A percentile compares a stretch with the other conserved stretches of the same genome.
Conservation (phyloP, 169 alveolate species). For the Besnoitia besnoiti region DNA sequence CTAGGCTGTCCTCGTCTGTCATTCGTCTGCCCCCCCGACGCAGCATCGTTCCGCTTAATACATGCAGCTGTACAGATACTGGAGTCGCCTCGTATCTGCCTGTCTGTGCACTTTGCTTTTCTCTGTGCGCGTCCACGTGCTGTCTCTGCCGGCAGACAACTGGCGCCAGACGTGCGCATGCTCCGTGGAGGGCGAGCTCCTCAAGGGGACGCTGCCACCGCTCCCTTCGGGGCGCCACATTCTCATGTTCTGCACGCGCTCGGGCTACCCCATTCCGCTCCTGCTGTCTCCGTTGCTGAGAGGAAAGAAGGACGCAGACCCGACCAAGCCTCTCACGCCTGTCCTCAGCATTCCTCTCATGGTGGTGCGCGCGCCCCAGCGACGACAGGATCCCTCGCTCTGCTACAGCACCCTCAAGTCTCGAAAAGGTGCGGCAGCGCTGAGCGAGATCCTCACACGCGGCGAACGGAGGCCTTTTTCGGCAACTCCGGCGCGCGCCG, state of each 20-base stretch:
- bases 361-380: slow-evolving; percentile 8
- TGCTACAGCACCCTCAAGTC: slow-evolving; percentile 30
- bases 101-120: no score
- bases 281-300: not conserved
- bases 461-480: not conserved
- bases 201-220: slow-evolving; percentile 30
- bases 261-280: not conserved
- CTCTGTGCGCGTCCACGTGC: not conserved
- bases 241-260: not conserved
- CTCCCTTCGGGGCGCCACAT: slow-evolving; percentile 42
- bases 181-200: not conserved
- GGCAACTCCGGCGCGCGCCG: not conserved
- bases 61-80: no score
- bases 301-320: not conserved
- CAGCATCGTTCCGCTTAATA: no score
- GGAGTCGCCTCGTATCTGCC: no score
- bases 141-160: not conserved
- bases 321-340: not conserved
- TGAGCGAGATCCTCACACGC: not conserved
- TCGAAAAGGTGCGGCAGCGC: not conserved
- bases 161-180: not conserved
- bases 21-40: no score
- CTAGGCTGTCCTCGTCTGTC: no score
- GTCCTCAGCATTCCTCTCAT: not conserved
- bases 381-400: slow-evolving; percentile 7